phyloP scores from a whole-genome alignment of 306 rosid genomes.

The Cicer yamashitae region DNA sequence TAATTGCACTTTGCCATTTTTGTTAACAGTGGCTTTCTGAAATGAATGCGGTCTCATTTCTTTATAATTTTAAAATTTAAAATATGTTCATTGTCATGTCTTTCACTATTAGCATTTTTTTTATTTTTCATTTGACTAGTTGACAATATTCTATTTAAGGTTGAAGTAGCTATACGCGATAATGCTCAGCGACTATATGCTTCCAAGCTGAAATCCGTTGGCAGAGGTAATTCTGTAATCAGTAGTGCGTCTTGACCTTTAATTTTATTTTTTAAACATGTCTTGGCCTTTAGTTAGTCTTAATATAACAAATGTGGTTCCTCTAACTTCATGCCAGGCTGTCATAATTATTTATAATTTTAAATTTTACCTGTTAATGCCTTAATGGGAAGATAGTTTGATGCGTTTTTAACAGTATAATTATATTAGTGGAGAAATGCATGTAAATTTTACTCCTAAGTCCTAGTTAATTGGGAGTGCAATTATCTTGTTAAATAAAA shows the following conservation, averaged over 20 bases:
- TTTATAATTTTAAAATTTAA: constrained; percentile 6
- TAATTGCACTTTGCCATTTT: constrained; percentile 28
- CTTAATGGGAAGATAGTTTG: constrained; percentile 22
- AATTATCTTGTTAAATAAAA: constrained; percentile 2
- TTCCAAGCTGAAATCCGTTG: constrained; percentile 75
- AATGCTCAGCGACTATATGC: constrained; percentile 88
- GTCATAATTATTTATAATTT: constrained; percentile 3
- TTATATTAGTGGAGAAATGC: constrained; percentile 23
- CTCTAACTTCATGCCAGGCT: constrained; percentile 8
- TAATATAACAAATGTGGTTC: constrained; percentile 1
- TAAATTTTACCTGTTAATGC: constrained; percentile 23
- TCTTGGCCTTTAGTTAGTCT: constrained; percentile 8
- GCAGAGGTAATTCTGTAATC: constrained; percentile 70
- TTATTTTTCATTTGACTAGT: constrained; percentile 32
- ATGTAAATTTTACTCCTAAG: not conserved
- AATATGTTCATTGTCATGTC: constrained; percentile 15
- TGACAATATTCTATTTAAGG: constrained; percentile 54
- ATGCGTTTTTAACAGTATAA: not conserved
- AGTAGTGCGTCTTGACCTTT: constrained; percentile 28
- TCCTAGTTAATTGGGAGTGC: not conserved
- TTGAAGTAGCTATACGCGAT: constrained; percentile 93
- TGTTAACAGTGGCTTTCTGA: constrained; percentile 20
- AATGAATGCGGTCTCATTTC: constrained; percentile 23
- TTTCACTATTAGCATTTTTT: constrained; percentile 6
- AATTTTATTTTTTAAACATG: not conserved